Evolutionary conservation across 495 filamentous ascomycete species (phyloP).

Genomic region (Annulohypoxylon bovei): DNA sequence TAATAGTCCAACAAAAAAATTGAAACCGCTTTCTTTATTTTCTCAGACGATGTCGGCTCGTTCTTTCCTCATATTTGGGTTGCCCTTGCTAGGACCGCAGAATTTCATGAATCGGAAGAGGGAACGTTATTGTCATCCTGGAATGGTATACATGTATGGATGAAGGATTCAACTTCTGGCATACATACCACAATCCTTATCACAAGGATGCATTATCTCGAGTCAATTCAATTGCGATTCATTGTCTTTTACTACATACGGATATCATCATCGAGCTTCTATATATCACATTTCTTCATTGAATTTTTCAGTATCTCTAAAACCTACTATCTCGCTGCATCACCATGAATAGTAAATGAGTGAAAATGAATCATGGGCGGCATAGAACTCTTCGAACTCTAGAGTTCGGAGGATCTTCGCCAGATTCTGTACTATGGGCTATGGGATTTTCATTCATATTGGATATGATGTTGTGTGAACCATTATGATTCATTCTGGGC

Average conservation of each 20-base stretch:
- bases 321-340: conserved; percentile 2
- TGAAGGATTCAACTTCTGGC: not conserved
- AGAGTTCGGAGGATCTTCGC: not conserved
- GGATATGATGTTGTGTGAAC: conserved; percentile 21
- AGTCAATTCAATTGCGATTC: conserved; percentile 8
- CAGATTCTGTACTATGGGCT: not conserved
- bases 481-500: conserved; percentile 46
- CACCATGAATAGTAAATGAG: conserved; percentile 24
- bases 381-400: not conserved
- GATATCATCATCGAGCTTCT: not conserved
- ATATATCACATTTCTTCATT: conserved; percentile 14
- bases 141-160: not conserved
- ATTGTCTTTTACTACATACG: conserved; percentile 3
- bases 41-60: conserved; percentile 61
- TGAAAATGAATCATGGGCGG: not conserved
- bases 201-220: not conserved
- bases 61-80: conserved; percentile 40
- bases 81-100: conserved; percentile 42
- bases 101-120: conserved; percentile 43
- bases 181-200: conserved; percentile 29
- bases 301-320: not conserved
- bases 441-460: conserved; percentile 30
- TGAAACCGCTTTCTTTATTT: conserved; percentile 20
- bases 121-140: conserved; percentile 53
- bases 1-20: conserved; percentile 35